A percentile compares a stretch with the other conserved stretches of the same genome.
Evolutionary conservation across 2,329 filamentous ascomycete genomes (phyloP).

Genomic region (Beauveria australis): DNA sequence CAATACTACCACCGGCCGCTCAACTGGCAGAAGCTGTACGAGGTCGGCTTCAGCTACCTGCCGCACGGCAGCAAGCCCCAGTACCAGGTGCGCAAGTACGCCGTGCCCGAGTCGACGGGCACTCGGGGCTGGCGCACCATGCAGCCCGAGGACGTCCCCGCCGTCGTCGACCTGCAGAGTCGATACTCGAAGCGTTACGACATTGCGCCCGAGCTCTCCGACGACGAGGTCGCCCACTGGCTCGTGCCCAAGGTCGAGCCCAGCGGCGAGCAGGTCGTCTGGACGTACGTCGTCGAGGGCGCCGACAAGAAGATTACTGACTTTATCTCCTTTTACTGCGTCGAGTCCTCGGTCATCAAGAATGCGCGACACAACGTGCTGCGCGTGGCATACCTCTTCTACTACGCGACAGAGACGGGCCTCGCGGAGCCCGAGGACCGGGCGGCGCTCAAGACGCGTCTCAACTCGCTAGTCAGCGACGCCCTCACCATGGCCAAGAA

Average conservation of each 20-base stretch:
- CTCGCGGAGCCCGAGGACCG: slow-evolving; percentile 50
- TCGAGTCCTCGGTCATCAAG: slow-evolving; percentile 87
- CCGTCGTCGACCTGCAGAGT: slow-evolving; percentile 64
- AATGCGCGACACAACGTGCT: slow-evolving; percentile 70
- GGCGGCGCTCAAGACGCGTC: slow-evolving; percentile 61
- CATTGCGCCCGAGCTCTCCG: slow-evolving; percentile 72
- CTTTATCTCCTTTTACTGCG: slow-evolving; percentile 93
- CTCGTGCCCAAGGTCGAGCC: slow-evolving; percentile 58
- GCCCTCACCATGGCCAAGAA: slow-evolving; percentile 82
- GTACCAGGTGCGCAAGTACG: slow-evolving; percentile 79
- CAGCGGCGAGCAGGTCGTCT: slow-evolving; percentile 71
- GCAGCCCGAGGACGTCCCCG: slow-evolving; percentile 68
- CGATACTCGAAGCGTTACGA: slow-evolving; percentile 75
- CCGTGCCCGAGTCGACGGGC: slow-evolving; percentile 64
- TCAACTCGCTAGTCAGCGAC: slow-evolving; percentile 71
- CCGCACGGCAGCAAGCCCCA: slow-evolving; percentile 75
- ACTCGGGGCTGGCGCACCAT: slow-evolving; percentile 73
- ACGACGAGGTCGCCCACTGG: slow-evolving; percentile 83
- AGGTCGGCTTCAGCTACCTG: slow-evolving; percentile 86
- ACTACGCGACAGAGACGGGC: slow-evolving; percentile 82
- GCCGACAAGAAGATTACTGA: slow-evolving; percentile 78
- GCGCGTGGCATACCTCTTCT: slow-evolving; percentile 90
- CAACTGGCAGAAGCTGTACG: slow-evolving; percentile 93
- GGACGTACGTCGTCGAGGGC: slow-evolving; percentile 83
- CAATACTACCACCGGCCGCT: slow-evolving; percentile 91